phyloP scores from a whole-genome alignment of 2,329 filamentous ascomycete genomes.

The Hymenoscyphus scutula region DNA sequence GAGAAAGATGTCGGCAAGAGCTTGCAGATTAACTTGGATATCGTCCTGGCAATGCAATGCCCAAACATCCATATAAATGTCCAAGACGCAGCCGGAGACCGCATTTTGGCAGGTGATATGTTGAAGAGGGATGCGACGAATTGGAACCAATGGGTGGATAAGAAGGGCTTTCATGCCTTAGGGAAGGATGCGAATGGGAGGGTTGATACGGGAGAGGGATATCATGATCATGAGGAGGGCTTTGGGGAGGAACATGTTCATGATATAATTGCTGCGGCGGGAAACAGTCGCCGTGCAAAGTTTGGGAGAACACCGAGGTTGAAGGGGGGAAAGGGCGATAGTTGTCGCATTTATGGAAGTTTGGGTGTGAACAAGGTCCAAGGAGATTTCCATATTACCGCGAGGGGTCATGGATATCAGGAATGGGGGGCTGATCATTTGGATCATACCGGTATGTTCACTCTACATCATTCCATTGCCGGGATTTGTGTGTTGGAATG shows the following conservation, averaged over 20 bases:
- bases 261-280: constrained; percentile 75
- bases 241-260: constrained; percentile 82
- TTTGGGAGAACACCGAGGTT: constrained; percentile 74
- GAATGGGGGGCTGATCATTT: constrained; percentile 71
- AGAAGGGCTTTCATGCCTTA: constrained; percentile 61
- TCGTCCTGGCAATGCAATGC: constrained; percentile 89
- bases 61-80: constrained; percentile 91
- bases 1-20: constrained; percentile 86
- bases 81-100: constrained; percentile 90
- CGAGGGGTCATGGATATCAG: constrained; percentile 89
- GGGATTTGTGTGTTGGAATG: neutral
- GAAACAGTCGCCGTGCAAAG: constrained; percentile 55
- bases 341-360: constrained; percentile 86
- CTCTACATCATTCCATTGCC: too few species aligned
- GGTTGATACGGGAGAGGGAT: constrained; percentile 56
- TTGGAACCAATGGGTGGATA: constrained; percentile 79
- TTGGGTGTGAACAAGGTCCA: constrained; percentile 95
- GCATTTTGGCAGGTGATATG: constrained; percentile 76
- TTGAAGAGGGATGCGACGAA: constrained; percentile 74
- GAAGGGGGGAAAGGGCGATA: constrained; percentile 50
- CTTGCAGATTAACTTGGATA: constrained; percentile 92
- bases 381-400: constrained; percentile 97
- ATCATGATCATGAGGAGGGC: constrained; percentile 62
- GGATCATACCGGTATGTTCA: constrained; percentile 71
- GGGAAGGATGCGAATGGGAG: constrained; percentile 55